phyloP scores from a whole-genome alignment of 1,284 basidiomycete genomes.

The Malassezia psittaci region DNA sequence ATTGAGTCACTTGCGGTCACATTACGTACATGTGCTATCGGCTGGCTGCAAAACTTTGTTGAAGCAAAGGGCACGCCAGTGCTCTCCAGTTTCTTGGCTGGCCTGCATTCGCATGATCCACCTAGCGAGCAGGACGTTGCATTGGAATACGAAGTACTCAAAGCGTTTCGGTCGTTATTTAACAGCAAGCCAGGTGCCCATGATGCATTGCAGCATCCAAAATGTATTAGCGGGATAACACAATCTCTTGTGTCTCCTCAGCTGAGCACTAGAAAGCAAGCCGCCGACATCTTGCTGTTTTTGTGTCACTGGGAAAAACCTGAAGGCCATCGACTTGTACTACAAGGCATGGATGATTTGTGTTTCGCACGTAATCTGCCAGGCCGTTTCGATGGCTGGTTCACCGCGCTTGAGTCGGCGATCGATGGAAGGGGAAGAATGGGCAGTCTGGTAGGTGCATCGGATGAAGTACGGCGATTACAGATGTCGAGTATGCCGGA shows the following conservation, averaged over 20 bases:
- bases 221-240: constrained; percentile 70
- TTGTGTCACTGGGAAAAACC: constrained; percentile 52
- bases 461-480: constrained; percentile 65
- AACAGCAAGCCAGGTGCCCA: constrained; percentile 66
- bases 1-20: constrained; percentile 68
- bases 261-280: constrained; percentile 66
- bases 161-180: constrained; percentile 74
- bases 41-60: constrained; percentile 47
- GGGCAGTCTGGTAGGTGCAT: constrained; percentile 88
- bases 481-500: constrained; percentile 57
- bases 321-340: constrained; percentile 51
- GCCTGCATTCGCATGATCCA: constrained; percentile 34
- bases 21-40: constrained; percentile 54
- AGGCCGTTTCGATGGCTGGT: constrained; percentile 73
- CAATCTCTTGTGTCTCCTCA: constrained; percentile 75
- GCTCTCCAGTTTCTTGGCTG: constrained; percentile 62
- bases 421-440: constrained; percentile 80
- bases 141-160: constrained; percentile 79
- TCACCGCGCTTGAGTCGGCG: constrained; percentile 67
- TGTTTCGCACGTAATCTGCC: constrained; percentile 30
- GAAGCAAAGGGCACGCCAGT: constrained; percentile 63
- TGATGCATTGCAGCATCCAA: constrained; percentile 67
- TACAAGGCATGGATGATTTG: constrained; percentile 50
- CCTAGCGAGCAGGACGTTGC: constrained; percentile 56
- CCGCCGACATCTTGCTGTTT: constrained; percentile 63